These are phyloP conservation scores for Panicum hallii DNA, from an alignment of 202 grass and related monocot species.

Conservation along the genomic window DNA sequence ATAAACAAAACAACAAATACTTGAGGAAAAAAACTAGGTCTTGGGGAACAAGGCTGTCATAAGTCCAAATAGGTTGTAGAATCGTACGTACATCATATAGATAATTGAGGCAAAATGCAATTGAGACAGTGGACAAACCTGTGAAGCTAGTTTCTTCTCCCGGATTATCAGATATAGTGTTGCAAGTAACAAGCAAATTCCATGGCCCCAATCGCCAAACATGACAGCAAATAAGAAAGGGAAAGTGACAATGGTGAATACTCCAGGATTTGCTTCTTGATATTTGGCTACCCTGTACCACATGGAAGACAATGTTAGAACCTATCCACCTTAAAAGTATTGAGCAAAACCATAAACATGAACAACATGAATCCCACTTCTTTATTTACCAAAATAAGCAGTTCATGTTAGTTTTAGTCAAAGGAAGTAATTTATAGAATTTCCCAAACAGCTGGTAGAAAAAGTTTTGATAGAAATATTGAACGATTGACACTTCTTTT, in stretches of 20 bases:
- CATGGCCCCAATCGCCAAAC: slow-evolving; percentile 99
- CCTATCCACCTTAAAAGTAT: slow-evolving; percentile 16
- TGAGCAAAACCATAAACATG: background rate
- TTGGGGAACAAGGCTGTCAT: slow-evolving; percentile 18
- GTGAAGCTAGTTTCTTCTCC: slow-evolving; percentile 92
- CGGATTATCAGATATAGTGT: slow-evolving; percentile 70
- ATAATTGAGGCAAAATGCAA: slow-evolving; percentile 31
- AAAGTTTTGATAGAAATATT: slow-evolving; percentile 8
- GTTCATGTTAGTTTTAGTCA: slow-evolving; percentile 12
- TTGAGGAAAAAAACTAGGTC: background rate
- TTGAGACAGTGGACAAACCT: slow-evolving; percentile 57
- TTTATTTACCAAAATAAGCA: slow-evolving; percentile 28
- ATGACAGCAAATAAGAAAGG: slow-evolving; percentile 97
- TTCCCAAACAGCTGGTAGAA: background rate
- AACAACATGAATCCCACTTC: slow-evolving; percentile 17
- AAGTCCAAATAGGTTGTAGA: background rate
- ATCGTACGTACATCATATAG: background rate
- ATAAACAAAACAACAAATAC: slow-evolving; percentile 27
- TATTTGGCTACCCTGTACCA: slow-evolving; percentile 82
- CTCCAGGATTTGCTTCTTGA: slow-evolving; percentile 95
- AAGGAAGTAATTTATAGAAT: slow-evolving; percentile 4
- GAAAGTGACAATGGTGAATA: slow-evolving; percentile 92
- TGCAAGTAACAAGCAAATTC: slow-evolving; percentile 78
- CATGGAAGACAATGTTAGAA: slow-evolving; percentile 44
- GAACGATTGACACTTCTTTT: slow-evolving; percentile 14